Conservation (phyloP, 202 grass and related monocot genomes). For the Zoysia matrella region DNA sequence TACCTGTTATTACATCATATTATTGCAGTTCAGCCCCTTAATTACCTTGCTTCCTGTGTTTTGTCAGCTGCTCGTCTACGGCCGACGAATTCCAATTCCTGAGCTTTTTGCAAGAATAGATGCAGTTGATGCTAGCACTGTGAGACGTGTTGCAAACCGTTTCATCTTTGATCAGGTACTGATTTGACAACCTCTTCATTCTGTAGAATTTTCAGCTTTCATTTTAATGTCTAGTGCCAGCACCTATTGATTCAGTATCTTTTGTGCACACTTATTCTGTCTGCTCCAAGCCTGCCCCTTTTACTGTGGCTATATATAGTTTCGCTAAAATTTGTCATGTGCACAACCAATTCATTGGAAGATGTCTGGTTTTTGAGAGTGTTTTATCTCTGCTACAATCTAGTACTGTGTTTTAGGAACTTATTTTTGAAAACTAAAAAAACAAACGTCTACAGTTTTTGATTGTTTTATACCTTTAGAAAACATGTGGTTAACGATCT, state of each 20-base stretch:
- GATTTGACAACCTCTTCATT: neutral
- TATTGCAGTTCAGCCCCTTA: neutral
- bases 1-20: neutral
- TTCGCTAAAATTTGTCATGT: neutral
- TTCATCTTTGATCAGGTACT: conserved; percentile 99
- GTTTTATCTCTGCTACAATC: neutral
- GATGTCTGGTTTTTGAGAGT: neutral
- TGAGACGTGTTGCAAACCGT: conserved; percentile 93
- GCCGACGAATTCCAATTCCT: conserved; percentile 81
- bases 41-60: conserved; percentile 35
- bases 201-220: conserved; percentile 25
- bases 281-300: neutral
- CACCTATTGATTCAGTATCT: neutral
- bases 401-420: too few relatives aligned
- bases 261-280: neutral
- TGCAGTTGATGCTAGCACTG: conserved; percentile 91
- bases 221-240: neutral
- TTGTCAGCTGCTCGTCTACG: conserved; percentile 78
- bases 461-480: neutral
- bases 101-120: conserved; percentile 99
- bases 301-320: neutral
- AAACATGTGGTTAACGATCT: neutral
- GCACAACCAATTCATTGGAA: neutral
- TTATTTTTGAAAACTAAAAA: too few relatives aligned
- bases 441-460: neutral